A percentile compares a stretch with the other conserved stretches of the same genome.
These are phyloP conservation scores for Loxodes magnus DNA, from an alignment of 73 alveolate species.

Conservation along the genomic window DNA sequence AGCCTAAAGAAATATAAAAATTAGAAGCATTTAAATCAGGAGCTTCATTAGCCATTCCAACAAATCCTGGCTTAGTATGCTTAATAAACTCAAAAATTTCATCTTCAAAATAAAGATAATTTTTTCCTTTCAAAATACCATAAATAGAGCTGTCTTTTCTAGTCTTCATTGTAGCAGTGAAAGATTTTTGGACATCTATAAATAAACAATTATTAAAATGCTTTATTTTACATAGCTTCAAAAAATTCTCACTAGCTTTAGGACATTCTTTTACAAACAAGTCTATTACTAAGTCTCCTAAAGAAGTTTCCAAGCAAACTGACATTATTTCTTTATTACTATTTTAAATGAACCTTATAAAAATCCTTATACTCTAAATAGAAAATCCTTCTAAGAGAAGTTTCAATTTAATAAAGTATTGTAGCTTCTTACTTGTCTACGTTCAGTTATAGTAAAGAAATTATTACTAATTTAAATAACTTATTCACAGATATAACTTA, in stretches of 20 bases:
- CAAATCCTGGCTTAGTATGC: conserved; percentile 78
- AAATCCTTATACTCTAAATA: too few species aligned
- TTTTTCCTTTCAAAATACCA: conserved; percentile 10
- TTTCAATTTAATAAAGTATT: too few species aligned
- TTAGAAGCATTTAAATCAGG: conserved; percentile 85
- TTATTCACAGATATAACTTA: too few species aligned
- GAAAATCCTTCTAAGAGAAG: too few species aligned
- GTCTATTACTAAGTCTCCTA: conserved; percentile 94
- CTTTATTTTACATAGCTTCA: conserved; percentile 92
- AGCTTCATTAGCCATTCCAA: conserved; percentile 90
- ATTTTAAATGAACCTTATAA: too few species aligned
- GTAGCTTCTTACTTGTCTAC: too few species aligned
- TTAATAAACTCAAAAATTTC: conserved; percentile 65
- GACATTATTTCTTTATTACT: conserved; percentile 54
- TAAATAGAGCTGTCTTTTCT: conserved; percentile 4
- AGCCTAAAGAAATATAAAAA: conserved; percentile 35
- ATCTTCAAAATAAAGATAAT: conserved; percentile 60
- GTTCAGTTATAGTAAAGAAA: too few species aligned
- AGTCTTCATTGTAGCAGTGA: not conserved
- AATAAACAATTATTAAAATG: conserved; percentile 88
- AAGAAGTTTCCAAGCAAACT: conserved; percentile 84
- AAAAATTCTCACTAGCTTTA: conserved; percentile 72
- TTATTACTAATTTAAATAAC: too few species aligned
- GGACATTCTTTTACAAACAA: conserved; percentile 80
- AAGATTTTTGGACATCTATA: conserved; percentile 63